Percentiles rank a stretch among this genome's conserved stretches.
phyloP scores from a whole-genome alignment of 306 rosid genomes.

The Medicago ruthenica region DNA sequence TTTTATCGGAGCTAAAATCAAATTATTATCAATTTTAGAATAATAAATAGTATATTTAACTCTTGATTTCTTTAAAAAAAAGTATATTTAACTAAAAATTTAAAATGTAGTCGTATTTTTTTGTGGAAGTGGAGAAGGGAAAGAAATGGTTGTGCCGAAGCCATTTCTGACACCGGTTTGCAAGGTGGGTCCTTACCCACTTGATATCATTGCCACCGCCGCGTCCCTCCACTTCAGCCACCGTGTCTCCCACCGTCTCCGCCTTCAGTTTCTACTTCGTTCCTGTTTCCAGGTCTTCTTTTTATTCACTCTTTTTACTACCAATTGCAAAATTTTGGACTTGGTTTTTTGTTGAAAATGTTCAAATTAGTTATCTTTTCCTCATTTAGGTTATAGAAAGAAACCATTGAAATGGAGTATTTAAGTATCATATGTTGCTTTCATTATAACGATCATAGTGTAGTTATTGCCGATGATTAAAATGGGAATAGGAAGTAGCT shows the following conservation, averaged over 20 bases:
- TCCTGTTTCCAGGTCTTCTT: conserved; percentile 65
- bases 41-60: too few relatives aligned
- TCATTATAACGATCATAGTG: neutral
- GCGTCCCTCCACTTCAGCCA: conserved; percentile 62
- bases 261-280: conserved; percentile 48
- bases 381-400: neutral
- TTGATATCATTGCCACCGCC: conserved; percentile 55
- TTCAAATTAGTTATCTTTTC: conserved; percentile 16
- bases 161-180: conserved; percentile 24
- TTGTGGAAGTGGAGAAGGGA: neutral
- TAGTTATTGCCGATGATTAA: conserved; percentile 34
- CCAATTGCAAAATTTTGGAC: neutral
- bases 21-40: too few relatives aligned
- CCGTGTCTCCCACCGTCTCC: conserved; percentile 48
- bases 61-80: too few relatives aligned
- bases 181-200: conserved; percentile 24
- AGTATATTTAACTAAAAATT: too few relatives aligned
- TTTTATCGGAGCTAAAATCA: too few relatives aligned
- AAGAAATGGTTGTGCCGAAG: neutral
- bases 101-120: too few relatives aligned
- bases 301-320: neutral
- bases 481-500: conserved; percentile 11
- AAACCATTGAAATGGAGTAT: conserved; percentile 7
- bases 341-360: neutral
- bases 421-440: neutral